Evolutionary conservation across 1,284 basidiomycete species (phyloP).

Genomic region (Albatrellus sp.): DNA sequence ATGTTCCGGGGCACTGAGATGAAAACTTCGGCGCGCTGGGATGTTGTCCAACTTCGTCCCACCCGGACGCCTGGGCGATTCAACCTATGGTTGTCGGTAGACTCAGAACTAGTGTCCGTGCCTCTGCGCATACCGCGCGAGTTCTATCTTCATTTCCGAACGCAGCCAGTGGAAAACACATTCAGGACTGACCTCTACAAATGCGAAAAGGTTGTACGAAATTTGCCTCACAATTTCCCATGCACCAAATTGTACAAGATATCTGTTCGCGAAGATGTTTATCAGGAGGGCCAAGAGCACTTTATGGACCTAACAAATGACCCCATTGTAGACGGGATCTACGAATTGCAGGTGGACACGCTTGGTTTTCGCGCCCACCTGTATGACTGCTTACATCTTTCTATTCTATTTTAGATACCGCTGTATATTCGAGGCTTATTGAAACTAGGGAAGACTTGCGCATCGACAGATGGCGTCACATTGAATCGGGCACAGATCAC

Average conservation of each 20-base stretch:
- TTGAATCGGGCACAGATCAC: slow-evolving; percentile 76
- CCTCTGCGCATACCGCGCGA: slow-evolving; percentile 81
- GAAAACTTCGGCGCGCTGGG: slow-evolving; percentile 67
- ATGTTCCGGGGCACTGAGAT: slow-evolving; percentile 73
- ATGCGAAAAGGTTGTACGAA: slow-evolving; percentile 64
- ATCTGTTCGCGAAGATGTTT: slow-evolving; percentile 75
- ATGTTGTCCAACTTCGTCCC: slow-evolving; percentile 83
- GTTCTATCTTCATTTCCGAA: slow-evolving; percentile 88
- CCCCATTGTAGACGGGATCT: slow-evolving; percentile 92
- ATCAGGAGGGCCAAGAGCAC: slow-evolving; percentile 77
- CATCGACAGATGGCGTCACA: slow-evolving; percentile 57
- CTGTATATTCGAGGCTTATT: slow-evolving; percentile 77
- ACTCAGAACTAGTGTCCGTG: slow-evolving; percentile 68
- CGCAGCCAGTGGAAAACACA: slow-evolving; percentile 40
- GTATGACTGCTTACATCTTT: slow-evolving; percentile 4
- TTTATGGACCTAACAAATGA: slow-evolving; percentile 91
- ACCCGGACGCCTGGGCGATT: slow-evolving; percentile 76
- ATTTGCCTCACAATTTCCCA: slow-evolving; percentile 71
- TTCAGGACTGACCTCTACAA: slow-evolving; percentile 66
- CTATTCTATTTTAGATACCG: slow-evolving; percentile 48
- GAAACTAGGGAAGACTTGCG: slow-evolving; percentile 77
- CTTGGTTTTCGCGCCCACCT: slow-evolving; percentile 1
- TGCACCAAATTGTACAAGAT: slow-evolving; percentile 79
- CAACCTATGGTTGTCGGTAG: slow-evolving; percentile 82
- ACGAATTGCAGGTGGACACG: slow-evolving; percentile 71